Evolutionary conservation across 805 yeast species (phyloP).

Genomic region (Teunomyces atbi): DNA sequence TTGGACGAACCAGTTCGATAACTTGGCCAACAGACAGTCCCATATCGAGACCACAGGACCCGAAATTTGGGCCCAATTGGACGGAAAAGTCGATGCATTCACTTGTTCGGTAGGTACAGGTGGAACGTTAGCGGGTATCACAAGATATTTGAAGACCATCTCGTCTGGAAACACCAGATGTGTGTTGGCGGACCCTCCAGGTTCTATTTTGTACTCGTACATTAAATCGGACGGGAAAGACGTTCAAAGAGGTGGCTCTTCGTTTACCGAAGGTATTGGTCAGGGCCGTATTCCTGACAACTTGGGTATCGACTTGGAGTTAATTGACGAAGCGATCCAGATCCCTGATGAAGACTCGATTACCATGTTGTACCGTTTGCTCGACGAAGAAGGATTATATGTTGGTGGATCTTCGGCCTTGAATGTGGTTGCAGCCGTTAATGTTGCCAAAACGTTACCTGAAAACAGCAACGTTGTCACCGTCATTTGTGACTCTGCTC

Average conservation of each 20-base stretch:
- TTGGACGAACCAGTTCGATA: slow-evolving; percentile 93
- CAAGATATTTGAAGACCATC: slow-evolving; percentile 71
- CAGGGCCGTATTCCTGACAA: slow-evolving; percentile 91
- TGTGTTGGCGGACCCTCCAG: slow-evolving; percentile 90
- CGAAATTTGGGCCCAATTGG: slow-evolving; percentile 82
- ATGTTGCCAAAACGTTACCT: slow-evolving; percentile 73
- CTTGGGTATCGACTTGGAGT: slow-evolving; percentile 65
- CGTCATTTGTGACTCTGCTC: slow-evolving; percentile 86
- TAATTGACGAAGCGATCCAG: slow-evolving; percentile 76
- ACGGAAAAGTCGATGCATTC: slow-evolving; percentile 78
- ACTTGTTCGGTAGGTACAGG: slow-evolving; percentile 93
- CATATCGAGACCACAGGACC: slow-evolving; percentile 92
- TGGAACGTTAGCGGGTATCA: slow-evolving; percentile 85
- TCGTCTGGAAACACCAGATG: slow-evolving; percentile 61
- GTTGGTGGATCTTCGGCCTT: slow-evolving; percentile 90
- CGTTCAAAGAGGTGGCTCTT: slow-evolving; percentile 71
- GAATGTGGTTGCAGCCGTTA: slow-evolving; percentile 85
- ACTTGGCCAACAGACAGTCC: slow-evolving; percentile 82
- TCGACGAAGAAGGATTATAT: slow-evolving; percentile 88
- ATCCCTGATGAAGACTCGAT: slow-evolving; percentile 81
- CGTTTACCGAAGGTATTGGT: slow-evolving; percentile 95
- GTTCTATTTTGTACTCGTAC: slow-evolving; percentile 79
- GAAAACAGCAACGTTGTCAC: slow-evolving; percentile 83
- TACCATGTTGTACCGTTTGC: slow-evolving; percentile 74
- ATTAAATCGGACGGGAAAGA: slow-evolving; percentile 68